Evolutionary conservation across 768 basidiomycete species (phyloP).

Genomic region (Tylopilus subfusipes): DNA sequence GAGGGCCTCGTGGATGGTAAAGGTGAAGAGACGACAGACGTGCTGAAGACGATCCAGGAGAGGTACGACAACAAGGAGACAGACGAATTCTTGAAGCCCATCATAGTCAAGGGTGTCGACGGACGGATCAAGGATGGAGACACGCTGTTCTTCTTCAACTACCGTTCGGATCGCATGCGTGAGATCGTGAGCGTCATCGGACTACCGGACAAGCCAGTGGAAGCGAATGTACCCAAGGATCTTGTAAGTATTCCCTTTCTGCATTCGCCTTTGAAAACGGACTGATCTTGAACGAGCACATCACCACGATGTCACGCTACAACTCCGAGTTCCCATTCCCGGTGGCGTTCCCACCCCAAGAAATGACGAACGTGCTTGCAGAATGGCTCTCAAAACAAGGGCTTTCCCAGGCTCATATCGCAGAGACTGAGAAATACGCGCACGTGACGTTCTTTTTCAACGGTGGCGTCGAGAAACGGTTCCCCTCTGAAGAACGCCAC

Average conservation of each 20-base stretch:
- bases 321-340: constrained; percentile 88
- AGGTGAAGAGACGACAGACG: constrained; percentile 52
- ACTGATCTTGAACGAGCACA: constrained; percentile 45
- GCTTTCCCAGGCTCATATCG: constrained; percentile 84
- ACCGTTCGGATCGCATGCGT: constrained; percentile 94
- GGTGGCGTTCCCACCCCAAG: constrained; percentile 90
- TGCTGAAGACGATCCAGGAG: constrained; percentile 63
- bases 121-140: constrained; percentile 84
- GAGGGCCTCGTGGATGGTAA: constrained; percentile 77
- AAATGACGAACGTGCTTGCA: constrained; percentile 91
- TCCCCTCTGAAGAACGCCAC: constrained; percentile 72
- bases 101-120: constrained; percentile 77
- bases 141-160: constrained; percentile 96
- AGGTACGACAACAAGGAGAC: constrained; percentile 84
- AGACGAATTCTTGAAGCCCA: constrained; percentile 95
- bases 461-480: constrained; percentile 93
- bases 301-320: constrained; percentile 93
- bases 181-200: constrained; percentile 85
- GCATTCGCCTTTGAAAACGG: neutral
- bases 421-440: constrained; percentile 98
- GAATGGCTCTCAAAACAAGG: constrained; percentile 83
- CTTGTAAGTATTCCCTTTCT: constrained; percentile 50
- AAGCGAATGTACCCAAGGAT: constrained; percentile 74
- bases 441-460: constrained; percentile 99
- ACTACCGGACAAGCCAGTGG: constrained; percentile 77